Evolutionary conservation across 2,329 filamentous ascomycete genomes (phyloP), one percentile per base, ranked within the genome.

Genomic region (Cladorrhinum sp.): DNA sequence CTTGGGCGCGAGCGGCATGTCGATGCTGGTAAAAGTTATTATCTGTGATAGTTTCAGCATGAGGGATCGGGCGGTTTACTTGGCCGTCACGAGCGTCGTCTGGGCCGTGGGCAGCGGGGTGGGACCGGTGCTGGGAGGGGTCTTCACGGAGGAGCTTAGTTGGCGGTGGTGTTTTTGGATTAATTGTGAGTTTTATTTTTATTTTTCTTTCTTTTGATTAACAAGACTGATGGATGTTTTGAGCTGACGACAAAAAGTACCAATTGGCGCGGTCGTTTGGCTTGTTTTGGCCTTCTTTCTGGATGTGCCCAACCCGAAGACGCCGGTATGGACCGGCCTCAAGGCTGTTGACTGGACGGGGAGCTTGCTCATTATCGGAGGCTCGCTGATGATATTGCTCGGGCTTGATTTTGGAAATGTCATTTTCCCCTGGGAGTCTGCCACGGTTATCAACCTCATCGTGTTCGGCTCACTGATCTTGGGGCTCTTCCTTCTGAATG

Each of bases 381-480:
- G 88, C 20, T 93, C 90, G 0, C 79, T 96, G 20, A 93, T 96
- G 90, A 80, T 96, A 65, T 84, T 96, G 3, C 85, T 96, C 48
- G 93, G 92, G 0, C 83, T 96, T 10, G 89, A 96, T 70, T 91
- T 93, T 63, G 93, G 92, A 58, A 92, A 91, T 53, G 83, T 92
- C 55, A 80, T 81, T 22, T 85, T 84, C 64, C 88, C 92, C 1
- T 96, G 92, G 92, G 75, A 76, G 56, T 93, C 89, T 0, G 80
- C 89, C 1, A 87, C 84, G 1, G 89, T 93, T 29, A 81, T 96
- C 67, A 92, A 89, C 68, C 80, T 96, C 25, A 80, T 96, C 65
- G 76, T 93, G 53, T 92, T 93, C 66, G 91, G 91, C 22, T 70
- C 84, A 23, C 59, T 89, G 25, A 80, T 81, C 12, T 79, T 89